Evolutionary conservation across 257 asterid genomes (phyloP).

Genomic region (Scutellaria galericulata): DNA sequence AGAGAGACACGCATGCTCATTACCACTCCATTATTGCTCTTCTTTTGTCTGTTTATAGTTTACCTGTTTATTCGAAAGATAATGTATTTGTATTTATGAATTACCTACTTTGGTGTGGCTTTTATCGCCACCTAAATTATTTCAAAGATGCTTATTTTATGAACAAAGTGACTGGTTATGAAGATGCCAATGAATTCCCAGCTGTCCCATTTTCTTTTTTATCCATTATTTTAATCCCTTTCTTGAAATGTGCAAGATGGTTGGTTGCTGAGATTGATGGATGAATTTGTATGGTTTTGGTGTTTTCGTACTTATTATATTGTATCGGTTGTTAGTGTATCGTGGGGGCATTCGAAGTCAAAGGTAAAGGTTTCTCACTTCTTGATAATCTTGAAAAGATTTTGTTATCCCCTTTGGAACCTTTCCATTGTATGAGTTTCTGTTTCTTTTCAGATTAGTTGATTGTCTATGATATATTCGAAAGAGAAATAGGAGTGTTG

Average conservation of each 20-base stretch:
- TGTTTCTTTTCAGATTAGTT: too few species aligned
- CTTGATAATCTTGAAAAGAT: constrained; percentile 14
- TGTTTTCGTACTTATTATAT: constrained; percentile 32
- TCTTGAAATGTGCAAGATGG: constrained; percentile 29
- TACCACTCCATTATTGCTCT: constrained; percentile 43
- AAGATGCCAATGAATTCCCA: constrained; percentile 45
- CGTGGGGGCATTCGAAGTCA: constrained; percentile 46
- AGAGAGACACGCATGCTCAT: constrained; percentile 41
- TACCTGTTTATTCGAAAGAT: constrained; percentile 36
- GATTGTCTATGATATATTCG: too few species aligned
- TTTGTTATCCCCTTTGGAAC: not conserved
- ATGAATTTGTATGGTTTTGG: not conserved
- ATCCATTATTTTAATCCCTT: not conserved
- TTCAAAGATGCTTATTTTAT: constrained; percentile 31
- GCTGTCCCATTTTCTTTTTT: constrained; percentile 32
- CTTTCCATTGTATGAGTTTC: not conserved
- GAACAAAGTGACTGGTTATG: constrained; percentile 26
- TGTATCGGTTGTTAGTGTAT: constrained; percentile 25
- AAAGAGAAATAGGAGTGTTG: too few species aligned
- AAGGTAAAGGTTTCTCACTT: constrained; percentile 26
- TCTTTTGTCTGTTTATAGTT: constrained; percentile 18
- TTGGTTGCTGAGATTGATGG: constrained; percentile 32
- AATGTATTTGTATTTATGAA: constrained; percentile 34
- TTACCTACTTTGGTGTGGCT: constrained; percentile 46
- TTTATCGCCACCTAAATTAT: constrained; percentile 34